Evolutionary conservation across 2,329 filamentous ascomycete species (phyloP), one percentile per base, ranked within the genome.

Genomic region (Colletotrichum sp.): DNA sequence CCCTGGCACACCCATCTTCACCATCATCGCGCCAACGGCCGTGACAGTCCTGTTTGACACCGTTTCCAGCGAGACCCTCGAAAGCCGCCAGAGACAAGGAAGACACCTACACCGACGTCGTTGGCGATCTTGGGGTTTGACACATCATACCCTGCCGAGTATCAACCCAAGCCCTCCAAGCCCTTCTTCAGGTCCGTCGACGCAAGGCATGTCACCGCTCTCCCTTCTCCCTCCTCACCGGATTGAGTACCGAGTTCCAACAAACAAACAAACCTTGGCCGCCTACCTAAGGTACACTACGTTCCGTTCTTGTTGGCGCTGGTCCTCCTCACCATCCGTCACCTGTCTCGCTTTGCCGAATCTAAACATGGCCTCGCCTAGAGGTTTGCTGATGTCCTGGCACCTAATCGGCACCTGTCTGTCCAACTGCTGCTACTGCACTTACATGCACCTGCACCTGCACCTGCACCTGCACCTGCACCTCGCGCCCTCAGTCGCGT

Each of bases 331-430:
- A 24, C 69, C 32, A 55, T 75, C 38, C 69, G 69, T 75, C 72
- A 71, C 63, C 48, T 67, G 72, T 72, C 72, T 63, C 57, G 63
- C 38, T 63, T 72, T 64, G 38, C 57, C 13, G 30, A 68, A 64
- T 67, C 69, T 64, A 67, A 67, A 38, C 64, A 34, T 38, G 60
- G 57, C 28, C 38, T 63, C 32, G 32, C 18, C n/a, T 26, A 60
- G 24, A 72, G 57, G 57, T 58, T 68, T 73, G 63, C 70, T 57
- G 43, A 75, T 73, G 69, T 57, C 48, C 57, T n/a, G 58, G 34
- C 69, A 68, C 70, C 69, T 58, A 65, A 48, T 72, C 61, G 63
- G 52, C 64, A 57, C 64, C 69, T 28, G 61, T 68, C 18, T 36
- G 65, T 57, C 65, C 65, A 32, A 67, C 30, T n/a, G 38, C 65